These are phyloP conservation scores for Alternaria panax DNA, from an alignment of 2,329 filamentous ascomycete species.

Conservation along the genomic window DNA sequence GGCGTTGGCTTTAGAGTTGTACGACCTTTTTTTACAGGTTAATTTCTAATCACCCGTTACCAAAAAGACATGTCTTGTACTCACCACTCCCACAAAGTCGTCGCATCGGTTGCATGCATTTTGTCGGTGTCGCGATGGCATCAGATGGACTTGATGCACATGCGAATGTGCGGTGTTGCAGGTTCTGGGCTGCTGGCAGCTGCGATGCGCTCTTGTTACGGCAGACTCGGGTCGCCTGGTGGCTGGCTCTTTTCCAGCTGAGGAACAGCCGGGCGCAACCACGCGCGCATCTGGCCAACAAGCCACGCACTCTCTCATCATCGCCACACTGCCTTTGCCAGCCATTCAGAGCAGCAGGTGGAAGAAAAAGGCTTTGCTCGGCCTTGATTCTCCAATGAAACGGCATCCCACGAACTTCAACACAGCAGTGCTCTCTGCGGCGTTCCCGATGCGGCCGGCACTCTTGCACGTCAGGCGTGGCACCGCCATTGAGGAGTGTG, in stretches of 20 bases:
- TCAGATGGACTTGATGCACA: neutral
- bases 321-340: neutral
- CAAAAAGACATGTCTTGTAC: neutral
- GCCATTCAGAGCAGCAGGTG: neutral
- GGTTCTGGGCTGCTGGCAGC: neutral
- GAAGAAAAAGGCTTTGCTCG: neutral
- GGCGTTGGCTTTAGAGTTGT: constrained; percentile 7
- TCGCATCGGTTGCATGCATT: neutral
- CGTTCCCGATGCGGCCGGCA: neutral
- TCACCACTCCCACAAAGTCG: accelerated
- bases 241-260: neutral
- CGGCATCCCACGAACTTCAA: neutral
- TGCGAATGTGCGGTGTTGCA: neutral
- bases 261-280: neutral
- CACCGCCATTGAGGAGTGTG: neutral
- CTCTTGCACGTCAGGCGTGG: neutral
- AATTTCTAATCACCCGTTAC: constrained; percentile 15
- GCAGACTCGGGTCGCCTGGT: neutral
- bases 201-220: neutral
- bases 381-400: neutral
- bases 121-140: neutral
- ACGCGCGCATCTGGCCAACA: neutral
- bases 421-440: neutral
- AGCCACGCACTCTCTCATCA: neutral
- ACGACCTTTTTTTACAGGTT: constrained; percentile 4